phyloP scores from a whole-genome alignment of 2,329 filamentous ascomycete species.

The Penicillium capsulatum region DNA sequence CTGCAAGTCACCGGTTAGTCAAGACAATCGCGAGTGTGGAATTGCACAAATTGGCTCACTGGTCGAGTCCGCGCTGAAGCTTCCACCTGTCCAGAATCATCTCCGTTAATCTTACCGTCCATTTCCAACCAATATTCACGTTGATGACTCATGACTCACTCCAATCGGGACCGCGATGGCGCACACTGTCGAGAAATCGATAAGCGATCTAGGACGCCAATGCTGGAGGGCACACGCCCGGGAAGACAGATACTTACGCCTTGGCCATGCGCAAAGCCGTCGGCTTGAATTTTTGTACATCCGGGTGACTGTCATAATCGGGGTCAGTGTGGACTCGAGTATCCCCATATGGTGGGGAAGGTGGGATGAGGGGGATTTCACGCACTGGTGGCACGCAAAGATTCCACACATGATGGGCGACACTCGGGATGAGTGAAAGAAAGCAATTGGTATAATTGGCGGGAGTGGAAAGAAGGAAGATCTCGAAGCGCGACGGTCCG shows the following conservation, averaged over 20 bases:
- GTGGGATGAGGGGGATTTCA: slow-evolving; percentile 23
- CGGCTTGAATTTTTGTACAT: slow-evolving; percentile 95
- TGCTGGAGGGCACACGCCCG: not conserved
- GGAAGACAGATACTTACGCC: slow-evolving; percentile 61
- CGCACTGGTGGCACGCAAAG: slow-evolving; percentile 88
- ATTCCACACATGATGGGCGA: slow-evolving; percentile 82
- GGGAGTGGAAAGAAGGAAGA: slow-evolving; percentile 9
- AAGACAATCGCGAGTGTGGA: slow-evolving; percentile 14
- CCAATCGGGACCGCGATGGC: slow-evolving; percentile 97
- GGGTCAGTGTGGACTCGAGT: no score
- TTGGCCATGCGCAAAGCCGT: slow-evolving; percentile 90
- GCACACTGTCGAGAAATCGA: slow-evolving; percentile 58
- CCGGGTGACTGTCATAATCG: slow-evolving; percentile 70
- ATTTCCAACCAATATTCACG: slow-evolving; percentile 1
- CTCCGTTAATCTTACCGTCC: slow-evolving; percentile 22
- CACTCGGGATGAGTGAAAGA: slow-evolving; percentile 5
- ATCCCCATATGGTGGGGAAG: slow-evolving; percentile 10
- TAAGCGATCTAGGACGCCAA: slow-evolving; percentile 29
- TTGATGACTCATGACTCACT: slow-evolving; percentile 72
- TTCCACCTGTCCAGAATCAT: slow-evolving; percentile 62
- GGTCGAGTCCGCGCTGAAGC: slow-evolving; percentile 81
- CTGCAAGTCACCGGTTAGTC: slow-evolving; percentile 44
- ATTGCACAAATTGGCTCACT: slow-evolving; percentile 56
- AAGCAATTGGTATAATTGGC: slow-evolving; percentile 9
- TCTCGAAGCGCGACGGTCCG: slow-evolving; percentile 12